Conservation (phyloP, 1,284 basidiomycete species). For the Somion occarium region DNA sequence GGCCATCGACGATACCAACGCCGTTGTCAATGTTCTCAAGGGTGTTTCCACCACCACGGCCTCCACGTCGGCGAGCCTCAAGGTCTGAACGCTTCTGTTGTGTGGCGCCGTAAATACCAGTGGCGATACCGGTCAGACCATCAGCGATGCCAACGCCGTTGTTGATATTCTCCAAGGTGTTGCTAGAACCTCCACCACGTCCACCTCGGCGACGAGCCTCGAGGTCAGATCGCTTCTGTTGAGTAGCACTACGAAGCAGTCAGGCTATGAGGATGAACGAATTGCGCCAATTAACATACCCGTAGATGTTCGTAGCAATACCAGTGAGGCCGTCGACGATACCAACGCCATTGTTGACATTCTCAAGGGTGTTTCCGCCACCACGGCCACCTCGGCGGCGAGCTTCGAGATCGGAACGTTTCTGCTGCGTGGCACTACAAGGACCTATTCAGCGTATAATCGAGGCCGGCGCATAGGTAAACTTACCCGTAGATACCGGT, state of each 20-base stretch:
- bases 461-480: no score
- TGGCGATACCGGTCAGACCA: neutral
- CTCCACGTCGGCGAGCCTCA: conserved; percentile 1
- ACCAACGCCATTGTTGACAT: neutral
- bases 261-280: neutral
- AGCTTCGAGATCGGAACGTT: neutral
- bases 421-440: neutral
- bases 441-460: no score
- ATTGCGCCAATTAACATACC: neutral
- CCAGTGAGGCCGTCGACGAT: conserved; percentile 5
- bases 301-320: conserved; percentile 4
- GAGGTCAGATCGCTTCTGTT: neutral
- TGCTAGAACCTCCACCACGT: neutral
- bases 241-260: neutral
- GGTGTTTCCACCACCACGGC: neutral
- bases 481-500: conserved; percentile 1
- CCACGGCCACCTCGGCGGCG: neutral
- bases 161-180: neutral
- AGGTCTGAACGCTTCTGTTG: neutral
- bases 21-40: conserved; percentile 2
- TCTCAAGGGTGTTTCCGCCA: conserved; percentile 1
- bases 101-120: neutral
- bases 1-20: conserved; percentile 2
- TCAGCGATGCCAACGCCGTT: neutral
- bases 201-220: neutral